phyloP scores from a whole-genome alignment of 495 filamentous ascomycete species.

The Aspergillus mulundensis region DNA sequence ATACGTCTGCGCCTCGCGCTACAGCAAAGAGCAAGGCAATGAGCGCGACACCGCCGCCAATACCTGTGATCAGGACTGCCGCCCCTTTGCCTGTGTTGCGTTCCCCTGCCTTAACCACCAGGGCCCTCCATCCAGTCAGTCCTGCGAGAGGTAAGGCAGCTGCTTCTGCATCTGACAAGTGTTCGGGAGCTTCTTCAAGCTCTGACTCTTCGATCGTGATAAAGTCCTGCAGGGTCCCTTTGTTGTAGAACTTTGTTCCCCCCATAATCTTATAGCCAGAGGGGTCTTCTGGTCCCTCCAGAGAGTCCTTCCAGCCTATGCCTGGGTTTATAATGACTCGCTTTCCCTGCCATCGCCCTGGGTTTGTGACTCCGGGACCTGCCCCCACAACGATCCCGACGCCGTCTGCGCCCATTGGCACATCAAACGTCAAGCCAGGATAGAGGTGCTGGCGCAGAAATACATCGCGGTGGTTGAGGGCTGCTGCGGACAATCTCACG shows the following conservation, averaged over 20 bases:
- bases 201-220: constrained; percentile 64
- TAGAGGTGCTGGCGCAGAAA: constrained; percentile 92
- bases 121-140: constrained; percentile 81
- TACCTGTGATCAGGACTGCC: constrained; percentile 71
- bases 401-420: constrained; percentile 76
- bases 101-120: constrained; percentile 64
- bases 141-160: constrained; percentile 79
- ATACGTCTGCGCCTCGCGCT: constrained; percentile 60
- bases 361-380: constrained; percentile 48
- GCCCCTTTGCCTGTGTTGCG: constrained; percentile 51
- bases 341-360: constrained; percentile 53
- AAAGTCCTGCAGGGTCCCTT: constrained; percentile 69
- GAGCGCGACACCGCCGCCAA: constrained; percentile 77
- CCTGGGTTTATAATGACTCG: constrained; percentile 71
- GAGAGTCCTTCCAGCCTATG: constrained; percentile 67
- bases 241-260: constrained; percentile 55
- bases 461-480: constrained; percentile 88
- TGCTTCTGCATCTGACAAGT: constrained; percentile 67
- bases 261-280: constrained; percentile 67
- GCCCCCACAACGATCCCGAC: constrained; percentile 63
- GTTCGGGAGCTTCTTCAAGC: constrained; percentile 67
- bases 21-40: constrained; percentile 66
- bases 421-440: constrained; percentile 70
- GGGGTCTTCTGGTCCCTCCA: constrained; percentile 66
- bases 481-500: constrained; percentile 65